Conservation (phyloP, 2,329 filamentous ascomycete genomes). For the Fusarium bactridioides region DNA sequence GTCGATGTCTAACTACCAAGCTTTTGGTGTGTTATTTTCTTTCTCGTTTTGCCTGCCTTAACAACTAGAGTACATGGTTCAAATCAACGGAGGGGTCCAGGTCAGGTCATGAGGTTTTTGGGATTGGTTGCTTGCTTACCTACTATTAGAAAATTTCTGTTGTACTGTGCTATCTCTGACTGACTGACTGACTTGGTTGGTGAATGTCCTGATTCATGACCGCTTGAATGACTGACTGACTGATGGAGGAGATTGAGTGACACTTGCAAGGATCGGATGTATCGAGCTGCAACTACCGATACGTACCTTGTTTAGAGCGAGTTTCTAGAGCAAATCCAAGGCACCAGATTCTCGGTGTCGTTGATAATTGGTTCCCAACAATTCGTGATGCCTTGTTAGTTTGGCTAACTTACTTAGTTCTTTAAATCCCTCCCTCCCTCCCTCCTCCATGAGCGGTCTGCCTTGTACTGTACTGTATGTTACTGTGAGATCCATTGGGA, state of each 20-base stretch:
- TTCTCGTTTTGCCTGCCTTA: constrained; percentile 19
- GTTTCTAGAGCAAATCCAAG: constrained; percentile 23
- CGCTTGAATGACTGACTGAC: constrained; percentile 18
- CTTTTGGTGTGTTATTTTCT: constrained; percentile 2
- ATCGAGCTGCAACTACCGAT: constrained; percentile 15
- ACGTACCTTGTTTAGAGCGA: constrained; percentile 12
- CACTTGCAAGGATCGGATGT: constrained; percentile 7
- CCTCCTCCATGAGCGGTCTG: constrained; percentile 20
- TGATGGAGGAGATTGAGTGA: background rate
- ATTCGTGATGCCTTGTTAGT: constrained; percentile 9
- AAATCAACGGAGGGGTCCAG: constrained; percentile 17
- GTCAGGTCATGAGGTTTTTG: background rate
- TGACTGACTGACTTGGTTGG: background rate
- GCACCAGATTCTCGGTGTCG: constrained; percentile 7
- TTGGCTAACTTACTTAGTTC: background rate
- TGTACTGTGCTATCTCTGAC: constrained; percentile 3
- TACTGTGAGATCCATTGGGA: constrained; percentile 6
- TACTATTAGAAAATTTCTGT: constrained; percentile 7
- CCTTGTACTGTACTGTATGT: constrained; percentile 4
- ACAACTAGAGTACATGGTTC: constrained; percentile 34
- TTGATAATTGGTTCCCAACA: constrained; percentile 23
- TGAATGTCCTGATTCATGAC: constrained; percentile 31
- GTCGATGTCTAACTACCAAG: background rate
- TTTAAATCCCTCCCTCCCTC: background rate
- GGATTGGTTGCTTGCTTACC: background rate